Base-by-base conservation (phyloP, 2,329 filamentous ascomycete genomes). In the Colletotrichum orchidophilum region DNA sequence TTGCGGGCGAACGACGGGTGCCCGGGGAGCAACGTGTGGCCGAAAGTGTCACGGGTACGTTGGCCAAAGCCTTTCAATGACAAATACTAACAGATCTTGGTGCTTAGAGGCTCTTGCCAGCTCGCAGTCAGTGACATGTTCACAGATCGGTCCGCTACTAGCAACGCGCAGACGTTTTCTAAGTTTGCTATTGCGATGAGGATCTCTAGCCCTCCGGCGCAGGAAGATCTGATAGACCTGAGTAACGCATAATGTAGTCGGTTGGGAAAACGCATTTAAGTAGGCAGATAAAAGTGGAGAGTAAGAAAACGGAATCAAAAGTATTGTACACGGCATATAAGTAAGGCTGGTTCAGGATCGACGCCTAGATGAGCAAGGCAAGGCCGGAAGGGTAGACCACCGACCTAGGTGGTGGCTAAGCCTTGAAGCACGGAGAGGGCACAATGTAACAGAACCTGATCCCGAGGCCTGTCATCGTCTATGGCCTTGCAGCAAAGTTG, bases 221-320 rank as follows among this genome's bases (percentile, higher is more conserved):
- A 54, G 21, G 54, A 70, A 29, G 55, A 61, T 26, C 42, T 50
- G 7, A 46, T 60, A 59, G 54, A 66, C 42, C 29, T 59, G 7
- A 53, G 33, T 9, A 42, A n/a, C 7, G 9, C 8, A n/a, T 39
- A 13, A 33, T 9, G 12, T n/a, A 24, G 24, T n/a, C 18, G 26
- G n/a, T 24, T 24, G n/a, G 9, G n/a, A 35, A 31, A 12, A 46
- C 18, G 18, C 39, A 7, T 46, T 3, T 3, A 8, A n/a, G 39
- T 9, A 21, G 7, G 18, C 12, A 33, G 24, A 42, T 8, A 27
- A 3, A 50, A 9, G 12, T 13, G 39, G n/a, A n/a, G 39, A 3
- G 15, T 46, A 1, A 18, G 39, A 46, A 18, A 7, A 46, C 8
- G 39, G 18, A 6, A 6, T 3, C 39, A 46, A 18, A 18, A 46